Base-by-base conservation (phyloP, 1,284 basidiomycete genomes). In the Sporisorium reilianum region DNA sequence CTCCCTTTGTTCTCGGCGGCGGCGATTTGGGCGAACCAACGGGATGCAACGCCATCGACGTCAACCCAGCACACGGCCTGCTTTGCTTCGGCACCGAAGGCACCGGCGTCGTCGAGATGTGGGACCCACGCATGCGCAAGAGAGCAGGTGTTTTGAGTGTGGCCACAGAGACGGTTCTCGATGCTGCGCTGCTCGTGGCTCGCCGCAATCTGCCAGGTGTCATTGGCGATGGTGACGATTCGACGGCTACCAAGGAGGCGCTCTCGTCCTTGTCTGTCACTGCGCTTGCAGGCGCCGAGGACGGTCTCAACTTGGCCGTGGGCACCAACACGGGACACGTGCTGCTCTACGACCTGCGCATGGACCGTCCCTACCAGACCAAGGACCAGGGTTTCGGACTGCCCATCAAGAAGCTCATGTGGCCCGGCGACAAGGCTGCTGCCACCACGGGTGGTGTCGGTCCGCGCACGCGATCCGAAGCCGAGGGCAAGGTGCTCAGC, bases 321-420 rank as follows among this genome's bases (percentile, higher is more conserved):
- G 97, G 97, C 14, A 98, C 96, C 1, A 94, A 92, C 8, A 93
- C 93, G 0, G 97, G 97, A 0, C 95, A 98, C 83, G 94, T 94
- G 0, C 87, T 99, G 8, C 87, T 99, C 7, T 99, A 98, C 85
- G 97, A 99, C 81, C 89, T 99, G 70, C 92, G 97, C 52, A 91
- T 93, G 28, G 88, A 91, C 6, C 89, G 89, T 25, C 91, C 93
- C 10, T 95, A 93, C 77, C 93, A 93, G 3, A 86, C 90, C 66
- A 99, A 99, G 84, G 97, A 99, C 84, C 96, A 99, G 85, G 97
- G 97, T 1, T 99, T 99, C 80, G 95, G 96, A 2, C 86, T 99
- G 44, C 92, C 95, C 0, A 89, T 99, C 51, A 93, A 92, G 83
- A 91, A 89, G 58, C 89, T 99, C 2, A 86, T 88, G 34, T 99